phyloP scores from a whole-genome alignment of 129 eudicot genomes.

The Erigeron canadensis region DNA sequence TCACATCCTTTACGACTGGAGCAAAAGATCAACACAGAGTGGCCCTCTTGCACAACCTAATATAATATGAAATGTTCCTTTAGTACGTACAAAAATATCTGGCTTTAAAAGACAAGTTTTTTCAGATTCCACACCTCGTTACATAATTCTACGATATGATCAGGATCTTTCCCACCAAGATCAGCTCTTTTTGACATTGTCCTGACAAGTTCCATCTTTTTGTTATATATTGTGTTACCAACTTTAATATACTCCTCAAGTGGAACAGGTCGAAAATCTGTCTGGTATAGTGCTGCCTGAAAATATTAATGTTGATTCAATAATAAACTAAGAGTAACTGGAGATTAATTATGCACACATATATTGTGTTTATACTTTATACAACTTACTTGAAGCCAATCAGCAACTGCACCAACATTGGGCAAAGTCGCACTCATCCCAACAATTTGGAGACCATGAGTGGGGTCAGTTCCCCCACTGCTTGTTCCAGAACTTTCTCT shows the following conservation, averaged over 20 bases:
- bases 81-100: conserved; percentile 20
- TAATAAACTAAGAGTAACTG: not conserved
- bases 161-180: conserved; percentile 97
- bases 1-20: conserved; percentile 98
- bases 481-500: conserved; percentile 90
- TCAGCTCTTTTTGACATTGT: conserved; percentile 69
- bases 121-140: conserved; percentile 61
- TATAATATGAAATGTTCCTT: conserved; percentile 14
- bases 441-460: conserved; percentile 86
- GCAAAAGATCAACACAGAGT: conserved; percentile 90
- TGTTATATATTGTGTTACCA: conserved; percentile 72
- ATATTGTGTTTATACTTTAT: not conserved
- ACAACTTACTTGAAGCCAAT: conserved; percentile 96
- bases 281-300: conserved; percentile 95
- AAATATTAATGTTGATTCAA: conserved; percentile 7
- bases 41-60: conserved; percentile 98
- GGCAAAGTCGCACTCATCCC: conserved; percentile 99
- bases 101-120: not conserved
- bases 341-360: not conserved
- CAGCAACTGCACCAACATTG: conserved; percentile 96
- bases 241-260: conserved; percentile 91
- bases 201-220: conserved; percentile 69
- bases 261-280: conserved; percentile 96
- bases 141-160: conserved; percentile 86
- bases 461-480: conserved; percentile 69